Conservation (phyloP, 2,329 filamentous ascomycete species). For the Exophiala dermatitidis region DNA sequence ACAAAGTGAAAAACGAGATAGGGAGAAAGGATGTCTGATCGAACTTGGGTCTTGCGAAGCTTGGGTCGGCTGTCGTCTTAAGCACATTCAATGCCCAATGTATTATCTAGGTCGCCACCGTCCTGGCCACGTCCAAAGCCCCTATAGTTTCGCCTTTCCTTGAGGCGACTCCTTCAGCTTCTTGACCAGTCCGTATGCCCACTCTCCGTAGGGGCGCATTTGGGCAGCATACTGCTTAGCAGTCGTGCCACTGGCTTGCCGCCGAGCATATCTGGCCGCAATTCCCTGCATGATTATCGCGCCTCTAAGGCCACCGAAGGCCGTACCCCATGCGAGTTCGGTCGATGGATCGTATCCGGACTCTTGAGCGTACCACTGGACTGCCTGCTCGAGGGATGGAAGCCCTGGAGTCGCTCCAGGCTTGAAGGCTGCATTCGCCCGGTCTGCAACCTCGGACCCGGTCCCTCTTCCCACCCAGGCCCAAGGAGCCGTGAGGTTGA, state of each 20-base stretch:
- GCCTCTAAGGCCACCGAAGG: conserved; percentile 54
- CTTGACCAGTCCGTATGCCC: conserved; percentile 68
- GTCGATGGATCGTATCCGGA: conserved; percentile 63
- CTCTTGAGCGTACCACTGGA: conserved; percentile 60
- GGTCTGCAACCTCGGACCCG: conserved; percentile 24
- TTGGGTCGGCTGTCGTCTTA: too few relatives aligned
- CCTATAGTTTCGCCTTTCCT: conserved; percentile 40
- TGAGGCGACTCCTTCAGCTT: conserved; percentile 34
- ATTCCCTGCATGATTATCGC: conserved; percentile 77
- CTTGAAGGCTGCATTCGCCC: conserved; percentile 43
- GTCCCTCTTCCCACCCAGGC: conserved; percentile 32
- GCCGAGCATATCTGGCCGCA: conserved; percentile 71
- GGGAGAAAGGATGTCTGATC: too few relatives aligned
- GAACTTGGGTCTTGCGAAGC: too few relatives aligned
- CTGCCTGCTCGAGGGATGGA: conserved; percentile 51
- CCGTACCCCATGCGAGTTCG: conserved; percentile 57
- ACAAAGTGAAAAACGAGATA: too few relatives aligned
- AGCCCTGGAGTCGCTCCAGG: conserved; percentile 60
- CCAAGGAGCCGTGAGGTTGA: conserved; percentile 58
- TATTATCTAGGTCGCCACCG: not conserved
- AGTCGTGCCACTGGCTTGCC: conserved; percentile 83
- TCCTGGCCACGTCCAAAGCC: conserved; percentile 4
- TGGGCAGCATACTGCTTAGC: conserved; percentile 65
- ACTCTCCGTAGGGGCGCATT: conserved; percentile 65
- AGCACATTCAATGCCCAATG: too few relatives aligned